phyloP scores from a whole-genome alignment of 208 protist species.

The Crithidia fasciculata region DNA sequence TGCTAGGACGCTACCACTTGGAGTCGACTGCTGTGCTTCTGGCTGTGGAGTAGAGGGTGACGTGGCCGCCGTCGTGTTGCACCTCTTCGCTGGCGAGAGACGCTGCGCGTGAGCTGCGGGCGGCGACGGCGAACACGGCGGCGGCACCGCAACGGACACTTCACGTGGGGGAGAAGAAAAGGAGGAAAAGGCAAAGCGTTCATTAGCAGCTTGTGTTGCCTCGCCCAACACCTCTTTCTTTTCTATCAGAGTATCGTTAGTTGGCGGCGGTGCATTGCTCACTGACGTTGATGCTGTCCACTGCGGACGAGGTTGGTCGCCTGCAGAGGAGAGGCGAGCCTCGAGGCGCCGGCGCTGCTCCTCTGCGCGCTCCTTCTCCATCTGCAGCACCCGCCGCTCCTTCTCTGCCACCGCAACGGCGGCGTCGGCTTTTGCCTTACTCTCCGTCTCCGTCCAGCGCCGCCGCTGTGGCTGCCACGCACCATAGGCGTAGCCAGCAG shows the following conservation, averaged over 20 bases:
- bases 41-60: neutral
- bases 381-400: slow-evolving; percentile 29
- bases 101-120: slow-evolving; percentile 16
- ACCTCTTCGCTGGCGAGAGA: too few relatives aligned
- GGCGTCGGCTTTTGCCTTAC: neutral
- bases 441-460: neutral
- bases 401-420: slow-evolving; percentile 20
- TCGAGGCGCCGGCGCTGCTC: slow-evolving; percentile 32
- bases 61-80: too few relatives aligned
- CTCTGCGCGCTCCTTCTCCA: slow-evolving; percentile 31
- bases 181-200: too few relatives aligned
- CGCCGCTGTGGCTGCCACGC: neutral
- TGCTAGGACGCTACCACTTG: too few relatives aligned
- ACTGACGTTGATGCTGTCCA: neutral
- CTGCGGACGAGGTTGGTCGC: neutral
- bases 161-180: neutral
- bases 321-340: slow-evolving; percentile 10
- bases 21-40: neutral
- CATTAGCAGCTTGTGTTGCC: neutral
- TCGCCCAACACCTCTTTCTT: neutral
- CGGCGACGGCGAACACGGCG: slow-evolving; percentile 32
- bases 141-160: slow-evolving; percentile 12
- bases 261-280: too few relatives aligned
- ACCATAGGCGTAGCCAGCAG: slow-evolving; percentile 7
- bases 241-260: too few relatives aligned